Evolutionary conservation across 2,329 filamentous ascomycete species (phyloP).

Genomic region (Graphilbum ipis-grandicollis): DNA sequence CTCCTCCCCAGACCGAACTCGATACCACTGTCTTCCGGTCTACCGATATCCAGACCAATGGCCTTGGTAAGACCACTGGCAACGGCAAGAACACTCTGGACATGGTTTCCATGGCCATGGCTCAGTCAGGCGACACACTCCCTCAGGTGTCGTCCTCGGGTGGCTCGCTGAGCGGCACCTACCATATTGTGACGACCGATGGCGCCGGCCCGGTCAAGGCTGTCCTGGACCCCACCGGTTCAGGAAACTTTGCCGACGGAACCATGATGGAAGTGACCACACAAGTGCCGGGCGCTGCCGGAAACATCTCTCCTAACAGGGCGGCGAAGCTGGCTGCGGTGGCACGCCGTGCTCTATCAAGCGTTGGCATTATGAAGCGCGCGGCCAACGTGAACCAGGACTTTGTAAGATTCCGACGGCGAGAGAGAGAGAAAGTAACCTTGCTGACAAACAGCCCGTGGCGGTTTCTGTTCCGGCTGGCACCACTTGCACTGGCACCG

Average conservation of each 20-base stretch:
- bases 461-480: conserved; percentile 19
- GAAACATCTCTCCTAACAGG: conserved; percentile 15
- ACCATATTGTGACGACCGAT: conserved; percentile 23
- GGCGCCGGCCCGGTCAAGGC: conserved; percentile 21
- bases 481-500: conserved; percentile 19
- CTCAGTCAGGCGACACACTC: conserved; percentile 18
- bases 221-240: conserved; percentile 20
- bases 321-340: conserved; percentile 4
- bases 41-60: conserved; percentile 17
- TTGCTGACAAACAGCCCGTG: conserved; percentile 15
- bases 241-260: conserved; percentile 16
- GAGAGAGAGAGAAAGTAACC: conserved; percentile 8
- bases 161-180: conserved; percentile 18
- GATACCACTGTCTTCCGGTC: conserved; percentile 26
- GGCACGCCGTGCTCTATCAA: conserved; percentile 5
- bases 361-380: conserved; percentile 10
- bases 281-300: conserved; percentile 19
- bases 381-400: conserved; percentile 13
- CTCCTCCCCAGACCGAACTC: conserved; percentile 17
- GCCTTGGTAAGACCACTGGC: conserved; percentile 20
- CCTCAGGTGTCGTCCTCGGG: conserved; percentile 19
- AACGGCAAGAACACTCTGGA: conserved; percentile 18
- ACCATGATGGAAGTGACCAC: conserved; percentile 12
- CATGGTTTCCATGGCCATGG: conserved; percentile 17
- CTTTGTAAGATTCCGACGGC: conserved; percentile 5